These are phyloP conservation scores for Trifolium fragiferum DNA, from an alignment of 306 rosid genomes.

Conservation along the genomic window DNA sequence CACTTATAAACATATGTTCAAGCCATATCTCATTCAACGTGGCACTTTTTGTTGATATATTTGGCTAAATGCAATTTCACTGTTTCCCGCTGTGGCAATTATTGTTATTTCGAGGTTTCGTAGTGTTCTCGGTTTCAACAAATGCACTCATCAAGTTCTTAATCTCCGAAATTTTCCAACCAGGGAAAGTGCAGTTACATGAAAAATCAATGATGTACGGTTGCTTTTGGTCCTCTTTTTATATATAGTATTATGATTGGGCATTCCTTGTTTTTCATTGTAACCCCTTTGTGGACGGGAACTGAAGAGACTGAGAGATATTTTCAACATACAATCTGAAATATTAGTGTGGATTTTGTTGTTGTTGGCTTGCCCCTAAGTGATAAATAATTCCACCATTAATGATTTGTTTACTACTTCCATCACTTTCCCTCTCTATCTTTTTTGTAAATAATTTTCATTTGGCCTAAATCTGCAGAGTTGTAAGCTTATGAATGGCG, in stretches of 20 bases:
- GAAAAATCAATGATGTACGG: background rate
- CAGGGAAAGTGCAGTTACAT: background rate
- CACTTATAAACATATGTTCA: too few species aligned
- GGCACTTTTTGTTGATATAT: background rate
- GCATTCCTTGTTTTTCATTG: background rate
- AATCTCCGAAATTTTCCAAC: background rate
- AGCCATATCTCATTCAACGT: too few species aligned
- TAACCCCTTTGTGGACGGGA: background rate
- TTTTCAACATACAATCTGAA: conserved; percentile 36
- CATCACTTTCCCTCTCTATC: background rate
- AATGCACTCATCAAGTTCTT: background rate
- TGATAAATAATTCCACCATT: conserved; percentile 25
- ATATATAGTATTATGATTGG: background rate
- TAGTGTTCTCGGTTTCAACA: background rate
- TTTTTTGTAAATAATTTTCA: conserved; percentile 20
- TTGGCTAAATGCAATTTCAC: background rate
- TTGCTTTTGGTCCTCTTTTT: conserved; percentile 1
- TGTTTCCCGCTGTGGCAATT: background rate
- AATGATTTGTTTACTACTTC: background rate
- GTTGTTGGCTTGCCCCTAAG: background rate
- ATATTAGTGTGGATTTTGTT: background rate
- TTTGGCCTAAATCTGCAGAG: conserved; percentile 44
- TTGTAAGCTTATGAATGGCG: conserved; percentile 75
- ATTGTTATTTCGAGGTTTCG: background rate
- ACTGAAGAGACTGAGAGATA: background rate